phyloP scores from a whole-genome alignment of 352 stramenopile species.

The Phytophthora kernoviae region DNA sequence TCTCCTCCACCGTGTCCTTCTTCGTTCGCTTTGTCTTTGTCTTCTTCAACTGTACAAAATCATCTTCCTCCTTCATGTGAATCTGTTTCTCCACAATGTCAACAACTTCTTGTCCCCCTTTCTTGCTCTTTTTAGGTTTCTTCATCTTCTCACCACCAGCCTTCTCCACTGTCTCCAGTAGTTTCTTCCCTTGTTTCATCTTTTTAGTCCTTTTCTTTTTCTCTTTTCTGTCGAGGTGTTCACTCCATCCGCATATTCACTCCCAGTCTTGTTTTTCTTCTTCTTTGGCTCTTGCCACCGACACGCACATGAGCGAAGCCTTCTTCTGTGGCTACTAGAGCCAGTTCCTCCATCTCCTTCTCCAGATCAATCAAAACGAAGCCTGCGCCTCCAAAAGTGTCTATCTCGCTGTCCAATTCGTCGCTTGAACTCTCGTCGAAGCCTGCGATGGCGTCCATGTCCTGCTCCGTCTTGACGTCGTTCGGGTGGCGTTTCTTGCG shows the following conservation, averaged over 20 bases:
- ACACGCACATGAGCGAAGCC: conserved; percentile 19
- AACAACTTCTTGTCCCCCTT: conserved; percentile 9
- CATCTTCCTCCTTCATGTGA: neutral
- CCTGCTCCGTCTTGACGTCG: conserved; percentile 37
- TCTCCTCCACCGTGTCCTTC: conserved; percentile 6
- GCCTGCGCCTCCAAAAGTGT: conserved; percentile 29
- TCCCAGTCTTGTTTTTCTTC: conserved; percentile 21
- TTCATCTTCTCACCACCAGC: conserved; percentile 8
- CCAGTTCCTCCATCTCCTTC: conserved; percentile 48
- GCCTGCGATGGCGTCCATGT: conserved; percentile 33
- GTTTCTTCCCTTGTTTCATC: conserved; percentile 24
- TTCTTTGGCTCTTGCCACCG: conserved; percentile 14
- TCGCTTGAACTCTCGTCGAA: conserved; percentile 35
- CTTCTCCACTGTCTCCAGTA: conserved; percentile 14
- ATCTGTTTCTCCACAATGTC: conserved; percentile 20
- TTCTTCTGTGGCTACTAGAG: conserved; percentile 34
- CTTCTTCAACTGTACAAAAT: neutral
- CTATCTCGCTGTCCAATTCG: conserved; percentile 25
- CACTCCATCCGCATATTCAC: neutral
- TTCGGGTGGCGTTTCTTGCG: conserved; percentile 33
- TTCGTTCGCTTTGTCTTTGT: conserved; percentile 10
- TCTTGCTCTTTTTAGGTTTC: conserved; percentile 27
- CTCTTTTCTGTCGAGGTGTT: conserved; percentile 6
- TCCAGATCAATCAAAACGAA: conserved; percentile 53
- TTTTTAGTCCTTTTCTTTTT: conserved; percentile 33